These are phyloP conservation scores for Ophiostoma piceae DNA, from an alignment of 2,329 filamentous ascomycete species.

Conservation along the genomic window DNA sequence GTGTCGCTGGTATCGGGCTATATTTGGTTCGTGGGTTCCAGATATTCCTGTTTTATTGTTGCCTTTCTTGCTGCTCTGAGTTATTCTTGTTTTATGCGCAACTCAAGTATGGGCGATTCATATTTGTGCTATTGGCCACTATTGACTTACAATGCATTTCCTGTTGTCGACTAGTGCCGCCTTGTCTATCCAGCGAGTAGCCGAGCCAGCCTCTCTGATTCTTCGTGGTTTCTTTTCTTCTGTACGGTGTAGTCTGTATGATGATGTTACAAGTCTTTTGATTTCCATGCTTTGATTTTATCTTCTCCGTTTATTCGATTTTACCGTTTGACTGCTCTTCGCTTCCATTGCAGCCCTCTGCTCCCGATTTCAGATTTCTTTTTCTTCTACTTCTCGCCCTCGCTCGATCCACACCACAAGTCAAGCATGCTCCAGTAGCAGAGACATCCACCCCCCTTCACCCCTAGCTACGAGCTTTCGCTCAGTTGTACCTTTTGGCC, in stretches of 20 bases:
- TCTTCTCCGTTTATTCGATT: not conserved
- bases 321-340: not conserved
- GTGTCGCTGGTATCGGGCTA: not conserved
- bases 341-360: not conserved
- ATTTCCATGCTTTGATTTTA: not conserved
- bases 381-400: slow-evolving; percentile 12
- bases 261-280: not conserved
- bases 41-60: not conserved
- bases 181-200: not conserved
- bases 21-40: not conserved
- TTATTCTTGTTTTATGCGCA: not conserved
- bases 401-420: slow-evolving; percentile 10
- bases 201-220: not conserved
- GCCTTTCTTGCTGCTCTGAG: not conserved
- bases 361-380: not conserved
- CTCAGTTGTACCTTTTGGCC: slow-evolving; percentile 4
- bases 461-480: slow-evolving; percentile 13
- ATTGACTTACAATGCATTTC: slow-evolving; percentile 1
- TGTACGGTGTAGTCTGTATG: not conserved
- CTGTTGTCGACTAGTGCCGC: not conserved
- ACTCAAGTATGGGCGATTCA: not conserved
- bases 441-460: slow-evolving; percentile 17
- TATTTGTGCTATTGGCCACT: not conserved
- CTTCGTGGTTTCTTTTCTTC: not conserved
- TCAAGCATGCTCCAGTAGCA: not conserved